These are phyloP conservation scores for Aspergillus nomiae DNA, from an alignment of 2,329 filamentous ascomycete species.

Conservation along the genomic window DNA sequence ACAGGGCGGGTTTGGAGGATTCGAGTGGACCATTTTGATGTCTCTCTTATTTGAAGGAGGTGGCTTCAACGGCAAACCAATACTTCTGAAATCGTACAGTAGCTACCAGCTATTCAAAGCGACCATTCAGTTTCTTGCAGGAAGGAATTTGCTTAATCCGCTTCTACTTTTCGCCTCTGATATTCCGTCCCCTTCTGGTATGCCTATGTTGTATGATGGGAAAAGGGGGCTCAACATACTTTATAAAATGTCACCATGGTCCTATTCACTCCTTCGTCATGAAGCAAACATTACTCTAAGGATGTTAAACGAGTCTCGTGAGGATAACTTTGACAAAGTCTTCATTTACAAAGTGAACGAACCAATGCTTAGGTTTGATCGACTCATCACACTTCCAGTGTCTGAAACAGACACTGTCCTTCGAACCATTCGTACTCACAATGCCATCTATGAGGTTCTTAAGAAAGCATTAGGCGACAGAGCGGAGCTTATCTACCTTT, in stretches of 20 bases:
- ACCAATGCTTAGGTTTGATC: constrained; percentile 57
- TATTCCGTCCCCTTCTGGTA: constrained; percentile 40
- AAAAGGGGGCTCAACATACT: constrained; percentile 75
- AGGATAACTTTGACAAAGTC: constrained; percentile 79
- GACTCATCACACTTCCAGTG: constrained; percentile 44
- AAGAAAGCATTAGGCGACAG: constrained; percentile 74
- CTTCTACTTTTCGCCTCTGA: constrained; percentile 47
- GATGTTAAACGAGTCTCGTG: constrained; percentile 71
- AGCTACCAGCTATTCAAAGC: constrained; percentile 95
- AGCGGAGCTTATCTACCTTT: constrained; percentile 66
- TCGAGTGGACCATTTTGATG: constrained; percentile 84
- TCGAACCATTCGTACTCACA: constrained; percentile 32
- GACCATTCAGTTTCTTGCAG: constrained; percentile 80
- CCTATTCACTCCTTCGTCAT: constrained; percentile 70
- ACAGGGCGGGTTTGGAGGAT: constrained; percentile 84
- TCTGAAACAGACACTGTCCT: constrained; percentile 29
- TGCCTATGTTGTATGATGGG: constrained; percentile 79
- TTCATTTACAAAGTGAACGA: constrained; percentile 70
- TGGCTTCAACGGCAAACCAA: constrained; percentile 67
- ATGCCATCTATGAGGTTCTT: constrained; percentile 63
- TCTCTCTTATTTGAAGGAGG: constrained; percentile 80
- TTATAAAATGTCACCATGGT: constrained; percentile 89
- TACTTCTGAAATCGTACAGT: constrained; percentile 79
- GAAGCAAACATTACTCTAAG: constrained; percentile 74
- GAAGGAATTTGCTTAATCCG: constrained; percentile 72